Conservation (phyloP, 2,329 filamentous ascomycete species). For the Trichothecium roseum region DNA sequence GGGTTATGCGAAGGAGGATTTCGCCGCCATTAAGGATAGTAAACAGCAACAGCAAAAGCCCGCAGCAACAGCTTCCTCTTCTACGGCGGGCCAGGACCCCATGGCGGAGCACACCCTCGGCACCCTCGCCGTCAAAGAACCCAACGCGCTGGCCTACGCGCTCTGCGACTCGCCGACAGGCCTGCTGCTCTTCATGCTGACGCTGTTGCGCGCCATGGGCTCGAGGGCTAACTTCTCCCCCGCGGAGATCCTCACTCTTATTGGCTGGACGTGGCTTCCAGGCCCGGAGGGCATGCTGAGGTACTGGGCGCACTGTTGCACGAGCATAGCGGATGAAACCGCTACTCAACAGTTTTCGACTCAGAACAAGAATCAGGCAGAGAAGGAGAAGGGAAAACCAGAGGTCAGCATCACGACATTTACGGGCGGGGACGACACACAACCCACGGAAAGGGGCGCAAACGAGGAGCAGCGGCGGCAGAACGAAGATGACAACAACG, state of each 20-base stretch:
- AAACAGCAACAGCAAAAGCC: slow-evolving; percentile 6
- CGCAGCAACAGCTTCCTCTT: too few species aligned
- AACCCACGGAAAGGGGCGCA: slow-evolving; percentile 3
- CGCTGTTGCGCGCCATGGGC: slow-evolving; percentile 30
- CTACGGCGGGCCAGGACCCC: background rate
- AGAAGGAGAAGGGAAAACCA: slow-evolving; percentile 17
- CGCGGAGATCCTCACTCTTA: slow-evolving; percentile 48
- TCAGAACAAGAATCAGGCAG: too few species aligned
- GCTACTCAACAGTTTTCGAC: too few species aligned
- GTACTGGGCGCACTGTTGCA: slow-evolving; percentile 41
- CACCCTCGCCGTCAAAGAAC: slow-evolving; percentile 22
- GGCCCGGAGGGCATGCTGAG: slow-evolving; percentile 51
- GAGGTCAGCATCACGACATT: slow-evolving; percentile 38
- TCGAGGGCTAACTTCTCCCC: slow-evolving; percentile 31
- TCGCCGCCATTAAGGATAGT: slow-evolving; percentile 26
- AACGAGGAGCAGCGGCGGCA: too few species aligned
- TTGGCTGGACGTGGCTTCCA: slow-evolving; percentile 55
- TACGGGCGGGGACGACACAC: slow-evolving; percentile 19
- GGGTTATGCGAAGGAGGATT: slow-evolving; percentile 45
- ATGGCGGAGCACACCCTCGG: slow-evolving; percentile 16
- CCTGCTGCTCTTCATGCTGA: slow-evolving; percentile 43
- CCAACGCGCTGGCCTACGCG: slow-evolving; percentile 48
- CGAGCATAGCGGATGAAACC: slow-evolving; percentile 18
- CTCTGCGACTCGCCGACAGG: slow-evolving; percentile 53
- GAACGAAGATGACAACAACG: too few species aligned